Conservation (phyloP, 148 eudicot species). For the Oxyria digyna region DNA sequence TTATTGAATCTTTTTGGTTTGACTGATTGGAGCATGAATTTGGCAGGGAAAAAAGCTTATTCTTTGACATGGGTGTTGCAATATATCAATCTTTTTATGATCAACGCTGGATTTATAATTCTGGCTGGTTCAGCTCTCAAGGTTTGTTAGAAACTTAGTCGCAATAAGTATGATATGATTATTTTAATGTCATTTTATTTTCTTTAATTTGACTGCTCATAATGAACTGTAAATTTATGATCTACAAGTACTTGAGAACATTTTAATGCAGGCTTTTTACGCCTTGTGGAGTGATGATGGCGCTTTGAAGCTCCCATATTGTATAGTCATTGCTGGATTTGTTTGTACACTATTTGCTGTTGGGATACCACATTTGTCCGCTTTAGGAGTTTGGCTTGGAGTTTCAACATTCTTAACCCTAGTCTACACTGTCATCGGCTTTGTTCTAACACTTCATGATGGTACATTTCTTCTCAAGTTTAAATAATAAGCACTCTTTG, state of each 20-base stretch:
- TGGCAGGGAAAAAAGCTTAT: constrained; percentile 64
- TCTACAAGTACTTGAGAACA: neutral
- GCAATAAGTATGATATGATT: neutral
- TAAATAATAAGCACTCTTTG: neutral
- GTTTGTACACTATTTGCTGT: constrained; percentile 76
- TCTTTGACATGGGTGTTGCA: constrained; percentile 73
- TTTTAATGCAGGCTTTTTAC: constrained; percentile 56
- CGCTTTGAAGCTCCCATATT: constrained; percentile 71
- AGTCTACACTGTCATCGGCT: constrained; percentile 52
- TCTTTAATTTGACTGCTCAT: neutral
- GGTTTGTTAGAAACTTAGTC: constrained; percentile 19
- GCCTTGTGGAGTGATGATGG: constrained; percentile 40
- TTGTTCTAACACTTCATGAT: constrained; percentile 55
- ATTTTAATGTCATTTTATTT: neutral
- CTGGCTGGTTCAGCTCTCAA: constrained; percentile 75
- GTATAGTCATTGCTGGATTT: constrained; percentile 61
- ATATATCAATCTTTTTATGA: constrained; percentile 85
- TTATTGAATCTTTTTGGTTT: neutral
- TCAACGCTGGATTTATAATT: constrained; percentile 74
- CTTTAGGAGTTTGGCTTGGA: constrained; percentile 76
- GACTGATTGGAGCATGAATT: constrained; percentile 1
- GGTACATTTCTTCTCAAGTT: constrained; percentile 31
- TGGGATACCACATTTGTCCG: constrained; percentile 76
- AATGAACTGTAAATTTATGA: neutral
- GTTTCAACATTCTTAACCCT: constrained; percentile 70